Conservation (phyloP, 2,329 filamentous ascomycete species). For the Tolypocladium capitatum region DNA sequence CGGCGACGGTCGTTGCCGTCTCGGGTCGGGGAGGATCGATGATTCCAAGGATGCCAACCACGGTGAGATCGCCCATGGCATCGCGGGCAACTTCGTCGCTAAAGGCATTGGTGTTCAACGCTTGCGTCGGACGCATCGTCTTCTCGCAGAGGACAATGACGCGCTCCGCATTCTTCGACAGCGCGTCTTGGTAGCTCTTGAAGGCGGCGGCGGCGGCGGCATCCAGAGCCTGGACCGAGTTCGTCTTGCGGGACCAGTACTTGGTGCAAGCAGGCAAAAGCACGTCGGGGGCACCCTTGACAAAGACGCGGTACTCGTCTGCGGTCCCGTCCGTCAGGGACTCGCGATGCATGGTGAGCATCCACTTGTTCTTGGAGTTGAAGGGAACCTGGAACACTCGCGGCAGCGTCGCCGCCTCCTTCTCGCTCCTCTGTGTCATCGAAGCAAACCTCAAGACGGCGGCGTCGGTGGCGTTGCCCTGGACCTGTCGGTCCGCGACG, state of each 20-base stretch:
- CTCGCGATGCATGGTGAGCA: slow-evolving; percentile 25
- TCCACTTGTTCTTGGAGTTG: slow-evolving; percentile 38
- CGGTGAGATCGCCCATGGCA: slow-evolving; percentile 27
- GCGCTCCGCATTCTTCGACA: slow-evolving; percentile 28
- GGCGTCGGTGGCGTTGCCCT: slow-evolving; percentile 30
- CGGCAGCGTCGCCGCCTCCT: slow-evolving; percentile 7
- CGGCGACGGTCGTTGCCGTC: slow-evolving; percentile 24
- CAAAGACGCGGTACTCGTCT: slow-evolving; percentile 26
- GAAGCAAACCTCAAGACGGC: slow-evolving; percentile 27
- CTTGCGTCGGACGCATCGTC: slow-evolving; percentile 12
- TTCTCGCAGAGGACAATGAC: slow-evolving; percentile 30
- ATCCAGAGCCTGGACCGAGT: slow-evolving; percentile 21
- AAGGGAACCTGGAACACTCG: slow-evolving; percentile 30
- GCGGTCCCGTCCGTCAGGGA: slow-evolving; percentile 10
- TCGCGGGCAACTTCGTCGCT: slow-evolving; percentile 32
- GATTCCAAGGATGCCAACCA: slow-evolving; percentile 39
- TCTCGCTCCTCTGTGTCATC: slow-evolving; percentile 7
- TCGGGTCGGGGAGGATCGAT: slow-evolving; percentile 32
- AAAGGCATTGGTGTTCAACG: slow-evolving; percentile 30
- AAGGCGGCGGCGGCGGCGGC: slow-evolving; percentile 18
- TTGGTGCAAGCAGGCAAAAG: slow-evolving; percentile 22
- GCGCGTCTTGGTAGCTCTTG: slow-evolving; percentile 22
- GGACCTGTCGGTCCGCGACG: slow-evolving; percentile 18
- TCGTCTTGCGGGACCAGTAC: slow-evolving; percentile 20
- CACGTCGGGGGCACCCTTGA: slow-evolving; percentile 43